Conservation (phyloP, 257 asterid species). For the Nicotiana sylvestris region DNA sequence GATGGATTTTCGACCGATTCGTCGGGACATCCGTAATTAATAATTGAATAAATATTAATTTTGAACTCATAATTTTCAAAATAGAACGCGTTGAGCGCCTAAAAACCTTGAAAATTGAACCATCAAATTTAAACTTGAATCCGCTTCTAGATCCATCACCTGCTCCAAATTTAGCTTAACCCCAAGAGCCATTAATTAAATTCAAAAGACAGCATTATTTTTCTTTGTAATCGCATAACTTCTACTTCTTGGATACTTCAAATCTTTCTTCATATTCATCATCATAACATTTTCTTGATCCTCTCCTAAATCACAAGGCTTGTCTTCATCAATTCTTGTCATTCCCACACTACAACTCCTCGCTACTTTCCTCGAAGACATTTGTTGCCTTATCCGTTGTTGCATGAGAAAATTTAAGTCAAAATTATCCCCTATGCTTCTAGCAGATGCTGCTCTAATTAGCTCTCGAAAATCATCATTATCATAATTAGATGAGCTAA, state of each 20-base stretch:
- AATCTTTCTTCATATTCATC: constrained; percentile 21
- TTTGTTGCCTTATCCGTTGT: constrained; percentile 20
- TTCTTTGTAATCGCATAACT: constrained; percentile 44
- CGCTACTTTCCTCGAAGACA: constrained; percentile 34
- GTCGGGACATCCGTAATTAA: too few species aligned
- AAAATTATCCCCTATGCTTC: constrained; percentile 11
- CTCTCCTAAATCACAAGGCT: constrained; percentile 40
- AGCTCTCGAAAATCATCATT: constrained; percentile 53
- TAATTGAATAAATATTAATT: too few species aligned
- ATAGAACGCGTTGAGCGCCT: too few species aligned
- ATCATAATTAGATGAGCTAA: constrained; percentile 6
- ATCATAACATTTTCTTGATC: background rate
- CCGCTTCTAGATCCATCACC: background rate
- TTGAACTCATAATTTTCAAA: too few species aligned
- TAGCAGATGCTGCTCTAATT: constrained; percentile 45
- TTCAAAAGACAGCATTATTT: background rate
- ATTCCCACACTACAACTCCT: constrained; percentile 72
- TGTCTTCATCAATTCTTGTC: constrained; percentile 81
- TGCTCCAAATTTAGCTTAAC: background rate
- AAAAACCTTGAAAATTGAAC: too few species aligned
- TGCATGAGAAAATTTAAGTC: constrained; percentile 28
- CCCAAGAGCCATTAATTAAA: background rate
- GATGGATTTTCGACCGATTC: too few species aligned
- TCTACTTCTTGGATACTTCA: constrained; percentile 49
- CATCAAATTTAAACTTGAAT: too few species aligned